A percentile compares a stretch with the other conserved stretches of the same genome.
Evolutionary conservation across 495 filamentous ascomycete genomes (phyloP).

Genomic region (Amphirosellinia nigrospora): DNA sequence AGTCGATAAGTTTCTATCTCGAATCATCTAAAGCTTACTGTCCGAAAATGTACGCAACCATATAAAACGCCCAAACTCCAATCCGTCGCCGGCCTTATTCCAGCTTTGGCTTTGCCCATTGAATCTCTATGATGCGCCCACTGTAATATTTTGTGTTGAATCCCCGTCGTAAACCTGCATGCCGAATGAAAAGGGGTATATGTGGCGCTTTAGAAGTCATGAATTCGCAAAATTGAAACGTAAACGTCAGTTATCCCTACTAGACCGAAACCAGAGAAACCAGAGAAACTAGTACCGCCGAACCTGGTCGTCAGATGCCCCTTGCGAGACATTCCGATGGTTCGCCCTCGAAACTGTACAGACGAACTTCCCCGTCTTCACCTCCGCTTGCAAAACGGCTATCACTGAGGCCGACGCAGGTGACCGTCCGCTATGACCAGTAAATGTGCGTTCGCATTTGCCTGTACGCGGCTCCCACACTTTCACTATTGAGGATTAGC

Average conservation of each 20-base stretch:
- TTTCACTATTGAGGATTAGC: conserved; percentile 54
- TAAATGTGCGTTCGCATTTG: conserved; percentile 88
- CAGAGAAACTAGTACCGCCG: conserved; percentile 1
- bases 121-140: conserved; percentile 18
- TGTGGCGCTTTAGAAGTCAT: background rate
- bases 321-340: conserved; percentile 41
- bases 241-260: conserved; percentile 2
- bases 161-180: background rate
- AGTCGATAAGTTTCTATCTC: background rate
- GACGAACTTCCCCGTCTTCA: conserved; percentile 87
- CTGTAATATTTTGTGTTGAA: conserved; percentile 1
- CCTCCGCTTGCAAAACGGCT: conserved; percentile 85
- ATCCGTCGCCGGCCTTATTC: background rate
- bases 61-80: conserved; percentile 14
- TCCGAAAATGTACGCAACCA: background rate
- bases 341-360: conserved; percentile 79
- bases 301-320: conserved; percentile 35
- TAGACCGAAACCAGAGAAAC: background rate
- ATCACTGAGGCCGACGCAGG: conserved; percentile 89
- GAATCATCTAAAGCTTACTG: background rate
- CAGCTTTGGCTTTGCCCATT: background rate
- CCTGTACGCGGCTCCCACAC: conserved; percentile 94
- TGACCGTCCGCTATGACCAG: conserved; percentile 87
- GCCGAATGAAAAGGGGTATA: conserved; percentile 23
- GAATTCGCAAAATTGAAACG: background rate